Percentiles rank a stretch among this genome's conserved stretches.
Evolutionary conservation across 2,329 filamentous ascomycete genomes (phyloP).

Genomic region (Colletotrichum orchidophilum): DNA sequence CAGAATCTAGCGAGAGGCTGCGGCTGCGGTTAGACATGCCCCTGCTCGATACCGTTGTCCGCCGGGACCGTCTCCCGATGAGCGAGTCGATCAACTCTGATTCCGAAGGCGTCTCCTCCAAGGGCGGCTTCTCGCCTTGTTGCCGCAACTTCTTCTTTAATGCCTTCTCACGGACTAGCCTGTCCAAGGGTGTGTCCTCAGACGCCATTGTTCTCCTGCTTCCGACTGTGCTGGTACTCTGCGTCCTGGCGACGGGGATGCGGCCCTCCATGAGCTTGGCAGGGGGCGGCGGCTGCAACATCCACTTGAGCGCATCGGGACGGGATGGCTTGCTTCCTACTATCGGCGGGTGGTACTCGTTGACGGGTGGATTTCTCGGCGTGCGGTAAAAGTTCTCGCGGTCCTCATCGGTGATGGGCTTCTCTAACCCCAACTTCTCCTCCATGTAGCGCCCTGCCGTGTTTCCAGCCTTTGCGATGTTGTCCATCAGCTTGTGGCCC

Average conservation of each 20-base stretch:
- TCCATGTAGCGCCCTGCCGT: slow-evolving; percentile 65
- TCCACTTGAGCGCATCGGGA: slow-evolving; percentile 82
- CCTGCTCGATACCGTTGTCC: slow-evolving; percentile 37
- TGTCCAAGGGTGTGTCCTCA: slow-evolving; percentile 53
- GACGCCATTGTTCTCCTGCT: slow-evolving; percentile 54
- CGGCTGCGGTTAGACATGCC: slow-evolving; percentile 41
- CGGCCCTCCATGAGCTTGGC: slow-evolving; percentile 93
- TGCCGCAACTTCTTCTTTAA: slow-evolving; percentile 57
- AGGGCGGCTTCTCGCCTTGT: slow-evolving; percentile 38
- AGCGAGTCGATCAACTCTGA: slow-evolving; percentile 55
- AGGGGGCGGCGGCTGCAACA: slow-evolving; percentile 90
- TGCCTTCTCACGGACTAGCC: slow-evolving; percentile 55
- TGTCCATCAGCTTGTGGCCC: slow-evolving; percentile 66
- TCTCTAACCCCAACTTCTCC: slow-evolving; percentile 62
- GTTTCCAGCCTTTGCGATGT: slow-evolving; percentile 66
- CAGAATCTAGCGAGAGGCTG: slow-evolving; percentile 51
- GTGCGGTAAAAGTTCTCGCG: slow-evolving; percentile 69
- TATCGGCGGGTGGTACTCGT: slow-evolving; percentile 86
- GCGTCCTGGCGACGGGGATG: slow-evolving; percentile 72
- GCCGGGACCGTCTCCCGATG: slow-evolving; percentile 39
- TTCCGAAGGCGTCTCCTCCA: slow-evolving; percentile 49
- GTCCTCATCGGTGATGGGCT: slow-evolving; percentile 58
- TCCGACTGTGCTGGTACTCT: slow-evolving; percentile 63
- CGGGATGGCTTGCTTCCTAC: slow-evolving; percentile 78
- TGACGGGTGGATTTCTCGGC: slow-evolving; percentile 76